Base-by-base conservation (phyloP, 2,329 filamentous ascomycete species). In the Verruconis gallopava region DNA sequence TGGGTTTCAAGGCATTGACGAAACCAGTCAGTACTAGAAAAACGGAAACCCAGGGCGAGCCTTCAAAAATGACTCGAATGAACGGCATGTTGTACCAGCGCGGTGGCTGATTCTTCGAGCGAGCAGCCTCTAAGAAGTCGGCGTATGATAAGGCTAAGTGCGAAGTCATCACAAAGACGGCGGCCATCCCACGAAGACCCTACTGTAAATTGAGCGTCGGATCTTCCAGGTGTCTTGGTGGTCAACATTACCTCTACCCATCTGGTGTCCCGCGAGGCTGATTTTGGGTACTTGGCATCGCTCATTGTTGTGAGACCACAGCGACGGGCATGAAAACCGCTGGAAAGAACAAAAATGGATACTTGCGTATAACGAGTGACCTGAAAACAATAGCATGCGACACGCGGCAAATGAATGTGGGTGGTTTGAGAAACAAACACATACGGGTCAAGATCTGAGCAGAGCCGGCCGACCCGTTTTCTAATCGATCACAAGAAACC, bases 21-120 rank as follows among this genome's bases (percentile, higher is more conserved):
- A 72, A 73, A 44, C 70, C 70, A 1, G 70, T 73, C 41, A 73
- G 56, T 48, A 73, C 71, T 39, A 68, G 67, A 48, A 73, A 73
- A 53, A 72, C 71, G 45, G 69, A 69, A 22, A 73, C 70, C 34
- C 69, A 69, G 21, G 72, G 64, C 17, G 68, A 64, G 35, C 70
- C 70, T 51, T 73, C 69, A 58, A 62, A 69, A 21, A 68, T 67
- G n/a, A 73, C 59, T n/a, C 70, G 69, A n/a, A 73, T 52, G 46
- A 72, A 62, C 3, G 69, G 68, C 39, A 64, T 57, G 51, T 73
- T 25, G 39, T 42, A 42, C 38, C 38, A 42, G 20, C 20, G 15
- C 4, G 39, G 21, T 20, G 43, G 43, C n/a, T 37, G 5, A 18
- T 40, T 5, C 2, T 14, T 17, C 21, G 20, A 28, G 5, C 21